phyloP scores from a whole-genome alignment of 805 yeast species.

The Candida coquimbonensis region DNA sequence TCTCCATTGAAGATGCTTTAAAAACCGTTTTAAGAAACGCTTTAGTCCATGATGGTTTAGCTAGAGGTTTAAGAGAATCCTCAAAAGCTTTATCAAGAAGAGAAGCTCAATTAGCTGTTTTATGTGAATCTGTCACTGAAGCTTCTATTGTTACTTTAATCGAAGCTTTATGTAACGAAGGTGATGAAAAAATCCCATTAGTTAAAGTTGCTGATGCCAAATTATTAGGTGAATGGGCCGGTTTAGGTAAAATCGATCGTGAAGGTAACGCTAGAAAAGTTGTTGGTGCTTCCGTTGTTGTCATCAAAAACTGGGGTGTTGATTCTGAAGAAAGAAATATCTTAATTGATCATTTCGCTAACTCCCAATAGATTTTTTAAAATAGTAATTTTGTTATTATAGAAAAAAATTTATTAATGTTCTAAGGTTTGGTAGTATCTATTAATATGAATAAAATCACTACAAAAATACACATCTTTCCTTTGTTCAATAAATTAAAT shows the following conservation, averaged over 20 bases:
- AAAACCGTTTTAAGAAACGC: conserved; percentile 97
- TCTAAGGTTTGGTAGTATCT: background rate
- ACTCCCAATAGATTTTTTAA: conserved; percentile 56
- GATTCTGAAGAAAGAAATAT: conserved; percentile 96
- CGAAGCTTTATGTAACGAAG: conserved; percentile 98
- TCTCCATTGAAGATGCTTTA: conserved; percentile 97
- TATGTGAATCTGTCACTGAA: conserved; percentile 98
- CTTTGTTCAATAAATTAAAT: background rate
- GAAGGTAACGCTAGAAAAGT: conserved; percentile 99
- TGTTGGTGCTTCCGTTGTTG: conserved; percentile 99
- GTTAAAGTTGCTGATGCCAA: conserved; percentile 99
- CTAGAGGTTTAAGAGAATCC: conserved; percentile 99
- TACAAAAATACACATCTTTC: background rate
- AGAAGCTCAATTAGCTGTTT: conserved; percentile 96
- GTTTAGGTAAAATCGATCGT: conserved; percentile 98
- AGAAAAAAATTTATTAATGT: background rate
- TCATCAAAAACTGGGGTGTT: conserved; percentile 99
- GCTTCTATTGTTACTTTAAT: conserved; percentile 93
- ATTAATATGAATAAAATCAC: background rate
- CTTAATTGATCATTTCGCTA: conserved; percentile 92
- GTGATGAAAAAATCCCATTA: conserved; percentile 93
- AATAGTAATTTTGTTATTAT: background rate
- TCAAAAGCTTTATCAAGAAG: conserved; percentile 97
- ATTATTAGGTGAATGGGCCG: conserved; percentile 99
- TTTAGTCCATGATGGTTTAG: conserved; percentile 98